These are phyloP conservation scores for Kuraishia floccosa DNA, from an alignment of 805 yeast species.

Conservation along the genomic window DNA sequence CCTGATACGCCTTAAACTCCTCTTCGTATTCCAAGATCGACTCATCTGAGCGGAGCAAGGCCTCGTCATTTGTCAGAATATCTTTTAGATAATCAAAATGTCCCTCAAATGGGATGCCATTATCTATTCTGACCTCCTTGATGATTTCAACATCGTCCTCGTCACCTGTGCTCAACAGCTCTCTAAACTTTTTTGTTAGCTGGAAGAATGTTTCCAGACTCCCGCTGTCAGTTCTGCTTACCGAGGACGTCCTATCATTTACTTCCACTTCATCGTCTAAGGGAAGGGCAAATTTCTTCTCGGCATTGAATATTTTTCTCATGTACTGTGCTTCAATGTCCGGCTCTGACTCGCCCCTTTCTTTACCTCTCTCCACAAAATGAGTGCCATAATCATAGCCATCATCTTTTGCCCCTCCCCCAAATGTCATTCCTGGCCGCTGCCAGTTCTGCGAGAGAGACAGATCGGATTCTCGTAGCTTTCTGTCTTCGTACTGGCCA, in stretches of 20 bases:
- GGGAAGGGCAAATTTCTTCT: not conserved
- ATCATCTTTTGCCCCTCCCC: not conserved
- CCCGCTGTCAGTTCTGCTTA: not conserved
- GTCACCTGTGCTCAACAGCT: slow-evolving; percentile 17
- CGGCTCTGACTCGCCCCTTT: not conserved
- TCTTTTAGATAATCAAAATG: too few relatives aligned
- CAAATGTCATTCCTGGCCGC: too few relatives aligned
- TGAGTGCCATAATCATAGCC: not conserved
- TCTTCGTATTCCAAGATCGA: slow-evolving; percentile 11
- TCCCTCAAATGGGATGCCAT: not conserved
- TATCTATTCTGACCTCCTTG: slow-evolving; percentile 14
- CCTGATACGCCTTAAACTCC: slow-evolving; percentile 30
- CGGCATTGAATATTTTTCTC: slow-evolving; percentile 2
- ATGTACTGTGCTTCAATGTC: slow-evolving; percentile 3
- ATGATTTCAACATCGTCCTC: slow-evolving; percentile 17
- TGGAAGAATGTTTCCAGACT: not conserved
- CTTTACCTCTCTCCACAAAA: not conserved
- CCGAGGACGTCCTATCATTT: not conserved
- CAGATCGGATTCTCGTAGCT: too few relatives aligned
- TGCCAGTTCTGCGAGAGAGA: too few relatives aligned
- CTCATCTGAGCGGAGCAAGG: not conserved
- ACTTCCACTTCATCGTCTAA: not conserved
- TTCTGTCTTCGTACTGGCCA: too few relatives aligned
- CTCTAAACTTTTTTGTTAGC: slow-evolving; percentile 10
- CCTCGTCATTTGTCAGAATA: not conserved